Percentiles rank a stretch among this genome's conserved stretches.
Conservation (phyloP, 2,329 filamentous ascomycete species). For the Colletotrichum shisoi region DNA sequence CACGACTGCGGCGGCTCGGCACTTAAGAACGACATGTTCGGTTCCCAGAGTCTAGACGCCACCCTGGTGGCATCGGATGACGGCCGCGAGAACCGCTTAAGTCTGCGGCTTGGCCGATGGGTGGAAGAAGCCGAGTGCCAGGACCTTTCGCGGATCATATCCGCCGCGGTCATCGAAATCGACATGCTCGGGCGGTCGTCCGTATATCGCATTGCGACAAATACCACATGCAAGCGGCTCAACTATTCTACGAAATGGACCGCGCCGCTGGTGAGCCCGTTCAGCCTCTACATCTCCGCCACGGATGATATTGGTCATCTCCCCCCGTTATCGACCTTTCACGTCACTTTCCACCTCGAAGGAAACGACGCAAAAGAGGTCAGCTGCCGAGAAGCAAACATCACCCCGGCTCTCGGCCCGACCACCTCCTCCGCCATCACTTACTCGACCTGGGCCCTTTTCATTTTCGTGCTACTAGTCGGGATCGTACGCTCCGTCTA, state of each 20-base stretch:
- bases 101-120: conserved; percentile 5
- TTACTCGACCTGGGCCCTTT: conserved; percentile 37
- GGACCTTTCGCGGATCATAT: conserved; percentile 10
- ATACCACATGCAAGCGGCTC: conserved; percentile 19
- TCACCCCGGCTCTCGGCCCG: conserved; percentile 37
- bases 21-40: conserved; percentile 11
- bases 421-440: conserved; percentile 26
- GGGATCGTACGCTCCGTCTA: conserved; percentile 27
- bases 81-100: conserved; percentile 14
- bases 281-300: conserved; percentile 17
- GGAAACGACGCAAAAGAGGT: conserved; percentile 14
- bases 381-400: conserved; percentile 38
- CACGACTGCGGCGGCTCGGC: conserved; percentile 35
- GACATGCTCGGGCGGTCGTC: conserved; percentile 30
- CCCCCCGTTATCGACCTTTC: conserved; percentile 38
- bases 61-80: conserved; percentile 1
- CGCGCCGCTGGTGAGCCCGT: not conserved
- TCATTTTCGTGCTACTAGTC: conserved; percentile 40
- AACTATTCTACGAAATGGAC: not conserved
- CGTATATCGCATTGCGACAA: conserved; percentile 6
- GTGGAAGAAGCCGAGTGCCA: conserved; percentile 31
- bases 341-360: conserved; percentile 31
- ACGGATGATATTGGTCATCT: conserved; percentile 30
- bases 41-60: conserved; percentile 1
- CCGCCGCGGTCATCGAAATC: conserved; percentile 21